Evolutionary conservation across 2,329 filamentous ascomycete species (phyloP).

Genomic region (Calonectria pseudoreteaudii): DNA sequence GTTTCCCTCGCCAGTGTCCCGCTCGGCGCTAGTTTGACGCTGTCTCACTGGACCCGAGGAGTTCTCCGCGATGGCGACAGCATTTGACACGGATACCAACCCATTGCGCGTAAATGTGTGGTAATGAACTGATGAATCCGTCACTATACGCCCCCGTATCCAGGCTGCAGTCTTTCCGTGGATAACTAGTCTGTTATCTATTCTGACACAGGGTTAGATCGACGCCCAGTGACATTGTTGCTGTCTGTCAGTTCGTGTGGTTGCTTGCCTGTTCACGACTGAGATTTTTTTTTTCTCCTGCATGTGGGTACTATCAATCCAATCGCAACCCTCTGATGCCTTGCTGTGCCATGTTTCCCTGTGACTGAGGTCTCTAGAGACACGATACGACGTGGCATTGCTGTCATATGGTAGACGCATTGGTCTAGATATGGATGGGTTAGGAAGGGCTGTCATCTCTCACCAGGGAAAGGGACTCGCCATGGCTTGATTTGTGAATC

Average conservation of each 20-base stretch:
- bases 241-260: not conserved
- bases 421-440: not conserved
- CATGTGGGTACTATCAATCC: constrained; percentile 24
- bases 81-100: not conserved
- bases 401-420: not conserved
- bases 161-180: not conserved
- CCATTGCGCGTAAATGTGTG: not conserved
- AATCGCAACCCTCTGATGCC: constrained; percentile 14
- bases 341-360: constrained; percentile 22
- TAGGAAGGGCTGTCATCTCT: constrained; percentile 6
- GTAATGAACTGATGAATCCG: not conserved
- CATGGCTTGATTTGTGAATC: constrained; percentile 4
- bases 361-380: constrained; percentile 15
- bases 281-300: constrained; percentile 13
- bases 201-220: constrained; percentile 3
- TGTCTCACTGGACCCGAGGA: constrained; percentile 13
- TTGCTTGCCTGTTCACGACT: not conserved
- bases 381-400: constrained; percentile 25
- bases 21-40: not conserved
- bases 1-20: not conserved
- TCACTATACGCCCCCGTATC: not conserved
- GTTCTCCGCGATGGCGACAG: not conserved
- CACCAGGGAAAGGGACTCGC: not conserved
- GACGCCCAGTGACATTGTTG: not conserved
- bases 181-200: not conserved